Conservation (phyloP, 2,329 filamentous ascomycete species). For the Arthrobotrys iridis region DNA sequence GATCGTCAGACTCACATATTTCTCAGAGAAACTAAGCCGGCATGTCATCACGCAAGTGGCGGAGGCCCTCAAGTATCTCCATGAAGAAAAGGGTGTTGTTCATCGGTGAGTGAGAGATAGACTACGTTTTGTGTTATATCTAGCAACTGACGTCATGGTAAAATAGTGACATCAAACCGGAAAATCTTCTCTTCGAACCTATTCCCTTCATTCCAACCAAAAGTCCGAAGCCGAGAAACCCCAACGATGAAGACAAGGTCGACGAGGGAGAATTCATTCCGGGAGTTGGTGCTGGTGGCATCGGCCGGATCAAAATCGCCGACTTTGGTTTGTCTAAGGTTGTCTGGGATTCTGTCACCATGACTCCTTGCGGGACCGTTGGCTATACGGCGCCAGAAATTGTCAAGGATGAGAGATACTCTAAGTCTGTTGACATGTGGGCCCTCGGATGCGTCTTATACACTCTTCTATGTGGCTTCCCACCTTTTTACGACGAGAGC, state of each 20-base stretch:
- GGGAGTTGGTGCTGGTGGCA: conserved; percentile 85
- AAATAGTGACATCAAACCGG: conserved; percentile 92
- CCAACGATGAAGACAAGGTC: conserved; percentile 95
- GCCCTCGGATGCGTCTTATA: conserved; percentile 95
- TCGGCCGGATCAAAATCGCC: conserved; percentile 95
- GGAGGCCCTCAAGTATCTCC: conserved; percentile 90
- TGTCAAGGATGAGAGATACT: conserved; percentile 98
- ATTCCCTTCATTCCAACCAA: conserved; percentile 82
- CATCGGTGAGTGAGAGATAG: conserved; percentile 76
- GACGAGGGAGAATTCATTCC: conserved; percentile 93
- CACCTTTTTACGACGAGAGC: conserved; percentile 97
- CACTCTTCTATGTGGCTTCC: conserved; percentile 95
- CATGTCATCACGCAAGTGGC: conserved; percentile 96
- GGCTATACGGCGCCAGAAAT: conserved; percentile 98
- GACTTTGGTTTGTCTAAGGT: conserved; percentile 98
- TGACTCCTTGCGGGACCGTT: conserved; percentile 98
- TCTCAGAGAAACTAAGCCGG: conserved; percentile 92
- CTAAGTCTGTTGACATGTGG: conserved; percentile 99
- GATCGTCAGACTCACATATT: conserved; percentile 97
- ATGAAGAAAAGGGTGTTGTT: conserved; percentile 93
- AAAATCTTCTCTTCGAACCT: conserved; percentile 94
- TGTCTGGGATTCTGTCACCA: conserved; percentile 97
- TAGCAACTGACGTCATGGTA: conserved; percentile 61
- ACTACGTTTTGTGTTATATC: conserved; percentile 12
- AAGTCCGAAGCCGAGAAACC: conserved; percentile 79